Percentiles rank a stretch among this genome's conserved stretches.
Evolutionary conservation across 176 grass and related monocot species (phyloP).

Genomic region (Carex pumila): DNA sequence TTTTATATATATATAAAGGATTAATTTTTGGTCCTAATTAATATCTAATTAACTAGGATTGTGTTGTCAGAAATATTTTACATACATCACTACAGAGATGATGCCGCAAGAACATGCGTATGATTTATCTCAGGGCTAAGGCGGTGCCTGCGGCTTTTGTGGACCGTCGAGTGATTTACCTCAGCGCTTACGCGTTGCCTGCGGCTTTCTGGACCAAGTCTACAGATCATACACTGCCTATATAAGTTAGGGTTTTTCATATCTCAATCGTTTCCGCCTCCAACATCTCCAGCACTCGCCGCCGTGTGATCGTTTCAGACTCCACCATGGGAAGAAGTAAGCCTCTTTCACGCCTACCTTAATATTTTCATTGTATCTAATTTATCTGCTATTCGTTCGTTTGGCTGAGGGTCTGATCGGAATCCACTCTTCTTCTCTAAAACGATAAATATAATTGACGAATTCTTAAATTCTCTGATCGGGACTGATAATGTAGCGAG

Average conservation of each 20-base stretch:
- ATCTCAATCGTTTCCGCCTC: not conserved
- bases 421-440: no score
- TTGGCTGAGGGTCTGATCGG: no score
- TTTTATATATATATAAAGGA: not conserved
- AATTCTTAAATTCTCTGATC: no score
- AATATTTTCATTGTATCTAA: not conserved
- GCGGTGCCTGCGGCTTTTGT: not conserved
- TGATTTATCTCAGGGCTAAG: not conserved
- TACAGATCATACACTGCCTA: not conserved
- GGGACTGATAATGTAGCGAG: no score
- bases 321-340: constrained; percentile 21
- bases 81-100: not conserved
- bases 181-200: not conserved
- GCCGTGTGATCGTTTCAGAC: not conserved
- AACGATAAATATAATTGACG: no score
- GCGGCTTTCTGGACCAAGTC: not conserved
- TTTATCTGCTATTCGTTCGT: not conserved
- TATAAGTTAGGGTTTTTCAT: not conserved
- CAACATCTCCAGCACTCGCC: not conserved
- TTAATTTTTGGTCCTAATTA: not conserved
- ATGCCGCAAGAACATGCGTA: not conserved
- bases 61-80: not conserved
- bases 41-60: not conserved
- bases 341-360: not conserved
- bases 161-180: not conserved